Base-by-base conservation (phyloP, 768 basidiomycete genomes). In the Rubroboletus pulcherrimus region DNA sequence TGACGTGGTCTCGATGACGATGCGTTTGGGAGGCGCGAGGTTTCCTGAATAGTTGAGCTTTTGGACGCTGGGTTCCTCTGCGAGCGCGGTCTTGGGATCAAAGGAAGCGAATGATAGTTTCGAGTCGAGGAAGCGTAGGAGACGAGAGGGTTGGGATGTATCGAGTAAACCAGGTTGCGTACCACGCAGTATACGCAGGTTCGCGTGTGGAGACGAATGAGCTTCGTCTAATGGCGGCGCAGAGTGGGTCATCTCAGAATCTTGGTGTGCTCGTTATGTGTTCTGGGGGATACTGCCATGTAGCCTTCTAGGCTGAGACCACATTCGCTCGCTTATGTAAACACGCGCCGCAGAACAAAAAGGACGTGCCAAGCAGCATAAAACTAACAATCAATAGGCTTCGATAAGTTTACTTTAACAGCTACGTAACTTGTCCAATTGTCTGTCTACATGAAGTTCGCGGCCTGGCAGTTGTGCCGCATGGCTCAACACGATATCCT, bases 31-130 rank as follows among this genome's bases (percentile, higher is more conserved):
- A 6, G 81, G 75, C 46, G 76, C 76, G 1, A 76, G 72, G 38
- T 78, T 77, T n/a, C 78, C 76, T 37, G 77, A 73, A 11, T 77
- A 64, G 26, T 74, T 78, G 47, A 78, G 73, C 47, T 73, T 79
- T 33, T 67, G 74, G 19, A 75, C 29, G 53, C 74, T 73, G 17
- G 74, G 67, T 3, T 73, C 62, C 35, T 71, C 75, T 14, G 74
- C 70, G n/a, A 78, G 74, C 0, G 87, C 90, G 26, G 84, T 79
- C 50, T 76, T 77, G 5, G 89, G 86, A 65, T 91, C 82, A 56
- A 88, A 90, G n/a, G 78, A 79, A 10, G 90, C 87, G 62, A 92
- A 92, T 5, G 75, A 78, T n/a, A 91, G 72, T 31, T 59, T 82
- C 4, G 86, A 81, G n/a, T 75, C 75, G 3, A 80, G 76, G 40